These are phyloP conservation scores for Aspergillus costaricaensis DNA, from an alignment of 2,329 filamentous ascomycete species.

Conservation along the genomic window DNA sequence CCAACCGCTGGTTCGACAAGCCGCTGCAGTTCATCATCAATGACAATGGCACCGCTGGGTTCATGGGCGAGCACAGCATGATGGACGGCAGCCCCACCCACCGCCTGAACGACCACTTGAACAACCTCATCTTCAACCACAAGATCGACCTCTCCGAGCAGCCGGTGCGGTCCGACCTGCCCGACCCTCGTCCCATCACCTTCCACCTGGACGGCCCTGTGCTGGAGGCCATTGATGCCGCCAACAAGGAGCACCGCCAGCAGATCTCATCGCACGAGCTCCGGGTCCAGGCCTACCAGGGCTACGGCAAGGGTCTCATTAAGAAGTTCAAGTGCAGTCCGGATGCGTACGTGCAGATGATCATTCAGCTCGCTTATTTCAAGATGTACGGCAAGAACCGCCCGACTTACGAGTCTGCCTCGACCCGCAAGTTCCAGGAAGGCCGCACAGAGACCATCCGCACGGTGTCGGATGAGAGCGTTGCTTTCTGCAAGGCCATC, in stretches of 20 bases:
- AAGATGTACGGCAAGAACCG: conserved; percentile 99
- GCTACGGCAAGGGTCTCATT: conserved; percentile 96
- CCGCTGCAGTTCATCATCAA: conserved; percentile 97
- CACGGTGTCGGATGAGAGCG: conserved; percentile 84
- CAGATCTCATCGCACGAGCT: conserved; percentile 89
- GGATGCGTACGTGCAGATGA: conserved; percentile 96
- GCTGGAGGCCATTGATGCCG: conserved; percentile 74
- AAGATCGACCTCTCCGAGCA: conserved; percentile 87
- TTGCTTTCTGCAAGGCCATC: conserved; percentile 88
- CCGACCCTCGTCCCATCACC: conserved; percentile 74
- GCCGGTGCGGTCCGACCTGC: conserved; percentile 74
- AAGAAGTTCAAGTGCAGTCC: conserved; percentile 99
- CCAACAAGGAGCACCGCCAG: conserved; percentile 73
- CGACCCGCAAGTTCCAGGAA: conserved; percentile 91
- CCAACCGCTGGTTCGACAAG: conserved; percentile 98
- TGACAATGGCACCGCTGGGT: conserved; percentile 95
- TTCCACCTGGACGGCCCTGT: conserved; percentile 78
- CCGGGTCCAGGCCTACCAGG: conserved; percentile 91
- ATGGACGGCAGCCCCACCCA: conserved; percentile 99
- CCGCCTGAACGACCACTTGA: conserved; percentile 90
- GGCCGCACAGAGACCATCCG: conserved; percentile 97
- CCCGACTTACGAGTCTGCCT: conserved; percentile 95
- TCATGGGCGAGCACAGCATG: conserved; percentile 99
- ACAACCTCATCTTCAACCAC: conserved; percentile 88
- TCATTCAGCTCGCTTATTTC: conserved; percentile 96